Base-by-base conservation (phyloP, 306 rosid species). In the Trifolium dubium region DNA sequence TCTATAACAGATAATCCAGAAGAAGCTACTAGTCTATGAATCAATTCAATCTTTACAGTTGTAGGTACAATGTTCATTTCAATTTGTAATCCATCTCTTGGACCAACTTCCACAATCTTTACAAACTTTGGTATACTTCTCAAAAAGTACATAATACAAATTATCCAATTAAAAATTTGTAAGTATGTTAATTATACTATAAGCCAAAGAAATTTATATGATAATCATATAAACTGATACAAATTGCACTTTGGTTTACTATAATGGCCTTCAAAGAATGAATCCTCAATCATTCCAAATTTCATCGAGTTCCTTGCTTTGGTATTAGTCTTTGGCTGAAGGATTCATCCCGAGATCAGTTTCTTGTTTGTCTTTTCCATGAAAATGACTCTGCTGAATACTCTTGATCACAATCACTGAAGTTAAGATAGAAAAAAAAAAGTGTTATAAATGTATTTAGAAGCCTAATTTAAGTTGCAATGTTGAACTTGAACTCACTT, bases 31-130 rank as follows among this genome's bases (percentile, higher is more conserved):
- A 92, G 82, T 80, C 76, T 88, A 39, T 80, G 83, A 63, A 92
- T 89, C 88, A 92, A 78, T 78, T 90, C 93, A 41, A 92, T 62
- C 90, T 92, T 92, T 47, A 85, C 77, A 72, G 82, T 47, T 2
- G 96, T 79, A 67, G 98, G 86, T 31, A 92, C 92, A 83, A 69
- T 84, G 77, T 83, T 77, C 87, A 86, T 90, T 84, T 92, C 98
- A 78, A 90, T 92, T 72, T 92, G 98, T 15, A 92, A 89, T 71
- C 98, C 98, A 58, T 92, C 98, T 69, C 98, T 88, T 74, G 94
- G 96, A 81, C 98, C 98, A 78, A 90, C 98, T 87, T 90, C 98
- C 68, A 90, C 98, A 60, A 92, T 92, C 85, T 92, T 92, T 67
- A 90, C 96, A 80, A 70, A 85, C 68, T 77, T 88, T 37, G 94